Conservation (phyloP, 1,139 yeast genomes). For the Yamadazyma siamensis region DNA sequence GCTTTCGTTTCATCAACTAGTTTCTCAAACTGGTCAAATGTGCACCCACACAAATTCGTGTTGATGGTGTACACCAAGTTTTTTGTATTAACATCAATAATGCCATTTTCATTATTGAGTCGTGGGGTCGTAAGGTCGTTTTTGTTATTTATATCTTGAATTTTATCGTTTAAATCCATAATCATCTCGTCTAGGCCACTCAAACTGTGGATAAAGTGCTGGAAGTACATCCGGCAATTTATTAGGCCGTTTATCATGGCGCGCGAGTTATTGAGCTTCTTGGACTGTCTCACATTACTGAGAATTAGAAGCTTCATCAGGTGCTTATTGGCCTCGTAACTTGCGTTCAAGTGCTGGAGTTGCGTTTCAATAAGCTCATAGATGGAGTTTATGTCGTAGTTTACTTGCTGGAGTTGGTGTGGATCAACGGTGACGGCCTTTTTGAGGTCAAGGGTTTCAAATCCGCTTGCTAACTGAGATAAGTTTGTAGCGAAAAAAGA, state of each 20-base stretch:
- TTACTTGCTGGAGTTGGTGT: constrained; percentile 2
- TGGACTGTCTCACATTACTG: constrained; percentile 12
- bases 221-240: constrained; percentile 9
- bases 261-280: constrained; percentile 12
- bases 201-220: constrained; percentile 9
- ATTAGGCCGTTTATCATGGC: constrained; percentile 13
- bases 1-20: constrained; percentile 6
- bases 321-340: constrained; percentile 6
- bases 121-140: constrained; percentile 2
- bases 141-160: constrained; percentile 11
- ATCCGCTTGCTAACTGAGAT: constrained; percentile 10
- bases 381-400: constrained; percentile 5
- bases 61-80: constrained; percentile 9
- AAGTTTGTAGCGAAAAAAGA: constrained; percentile 18
- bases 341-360: constrained; percentile 2
- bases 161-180: constrained; percentile 12
- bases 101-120: constrained; percentile 2
- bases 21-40: constrained; percentile 7
- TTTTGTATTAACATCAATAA: background rate
- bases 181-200: constrained; percentile 11
- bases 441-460: constrained; percentile 1
- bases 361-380: constrained; percentile 5
- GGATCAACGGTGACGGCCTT: background rate
- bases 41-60: constrained; percentile 6
- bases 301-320: constrained; percentile 12